Percentiles rank a stretch among this genome's conserved stretches.
These are phyloP conservation scores for Candida qinlingensis DNA, from an alignment of 805 yeast genomes.

Conservation along the genomic window DNA sequence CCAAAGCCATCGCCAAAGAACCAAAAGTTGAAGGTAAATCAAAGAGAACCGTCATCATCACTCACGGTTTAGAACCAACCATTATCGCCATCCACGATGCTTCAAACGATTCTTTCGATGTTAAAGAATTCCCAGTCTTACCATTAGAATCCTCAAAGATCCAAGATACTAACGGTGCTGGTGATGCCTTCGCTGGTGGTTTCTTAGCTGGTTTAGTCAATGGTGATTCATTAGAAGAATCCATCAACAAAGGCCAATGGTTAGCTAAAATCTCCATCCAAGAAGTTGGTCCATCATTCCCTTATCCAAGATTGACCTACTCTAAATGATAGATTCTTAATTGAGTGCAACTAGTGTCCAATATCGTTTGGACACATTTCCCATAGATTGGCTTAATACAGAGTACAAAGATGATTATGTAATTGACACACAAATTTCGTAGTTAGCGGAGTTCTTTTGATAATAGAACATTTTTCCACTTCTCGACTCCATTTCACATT, in stretches of 20 bases:
- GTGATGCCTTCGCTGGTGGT: conserved; percentile 98
- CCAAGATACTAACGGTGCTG: conserved; percentile 97
- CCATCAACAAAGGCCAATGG: conserved; percentile 91
- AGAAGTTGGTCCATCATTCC: conserved; percentile 92
- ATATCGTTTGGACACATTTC: too few species aligned
- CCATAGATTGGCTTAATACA: too few species aligned
- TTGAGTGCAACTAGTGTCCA: too few species aligned
- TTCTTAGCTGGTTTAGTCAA: conserved; percentile 83
- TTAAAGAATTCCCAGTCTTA: conserved; percentile 61
- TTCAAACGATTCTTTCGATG: conserved; percentile 39
- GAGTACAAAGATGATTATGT: too few species aligned
- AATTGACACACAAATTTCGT: background rate
- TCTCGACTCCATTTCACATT: too few species aligned
- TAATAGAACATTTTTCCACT: too few species aligned
- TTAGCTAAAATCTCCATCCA: conserved; percentile 88
- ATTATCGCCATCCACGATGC: conserved; percentile 60
- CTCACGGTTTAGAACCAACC: conserved; percentile 94
- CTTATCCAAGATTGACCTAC: conserved; percentile 33
- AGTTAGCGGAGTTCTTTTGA: conserved; percentile 1
- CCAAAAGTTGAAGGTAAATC: conserved; percentile 67
- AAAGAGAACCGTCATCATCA: conserved; percentile 85
- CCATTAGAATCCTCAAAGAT: conserved; percentile 62
- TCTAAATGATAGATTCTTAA: conserved; percentile 1
- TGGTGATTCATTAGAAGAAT: conserved; percentile 55
- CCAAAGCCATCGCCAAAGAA: conserved; percentile 71